Percentiles rank a stretch among this genome's conserved stretches.
phyloP scores from a whole-genome alignment of 495 filamentous ascomycete species.

The Haplographium delicatum region DNA sequence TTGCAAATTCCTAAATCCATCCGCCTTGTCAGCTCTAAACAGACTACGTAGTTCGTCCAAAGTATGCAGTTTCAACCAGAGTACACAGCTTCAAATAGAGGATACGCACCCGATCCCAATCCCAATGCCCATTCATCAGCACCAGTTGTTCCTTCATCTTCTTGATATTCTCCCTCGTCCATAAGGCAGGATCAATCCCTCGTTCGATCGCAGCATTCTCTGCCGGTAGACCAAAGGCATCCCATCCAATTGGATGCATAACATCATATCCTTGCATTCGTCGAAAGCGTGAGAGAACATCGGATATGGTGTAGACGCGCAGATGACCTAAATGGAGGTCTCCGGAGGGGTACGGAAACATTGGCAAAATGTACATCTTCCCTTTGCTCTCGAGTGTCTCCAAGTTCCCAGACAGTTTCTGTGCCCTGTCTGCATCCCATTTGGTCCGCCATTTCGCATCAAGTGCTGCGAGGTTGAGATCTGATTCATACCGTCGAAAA shows the following conservation, averaged over 20 bases:
- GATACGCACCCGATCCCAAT: constrained; percentile 65
- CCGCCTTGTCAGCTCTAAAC: too few relatives aligned
- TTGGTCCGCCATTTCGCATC: constrained; percentile 70
- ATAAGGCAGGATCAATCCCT: constrained; percentile 68
- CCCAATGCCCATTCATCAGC: constrained; percentile 71
- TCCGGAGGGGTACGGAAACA: constrained; percentile 92
- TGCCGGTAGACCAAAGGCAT: constrained; percentile 85
- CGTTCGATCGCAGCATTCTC: constrained; percentile 93
- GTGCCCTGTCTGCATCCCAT: constrained; percentile 36
- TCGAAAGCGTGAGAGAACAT: constrained; percentile 74
- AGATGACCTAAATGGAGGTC: constrained; percentile 86
- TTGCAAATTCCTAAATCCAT: constrained; percentile 65
- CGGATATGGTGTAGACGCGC: constrained; percentile 85
- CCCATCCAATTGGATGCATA: constrained; percentile 87
- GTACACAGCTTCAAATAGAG: not conserved
- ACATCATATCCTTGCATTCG: constrained; percentile 72
- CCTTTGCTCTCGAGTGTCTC: constrained; percentile 19
- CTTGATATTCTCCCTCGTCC: constrained; percentile 75
- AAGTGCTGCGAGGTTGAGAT: constrained; percentile 44
- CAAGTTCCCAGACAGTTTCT: not conserved
- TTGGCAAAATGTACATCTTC: constrained; percentile 75
- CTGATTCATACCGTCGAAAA: not conserved
- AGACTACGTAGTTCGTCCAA: too few relatives aligned
- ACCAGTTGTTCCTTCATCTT: constrained; percentile 79
- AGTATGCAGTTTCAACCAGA: too few relatives aligned